Percentiles rank a stretch among this genome's conserved stretches.
phyloP scores from a whole-genome alignment of 176 grass and related monocot species.

The Leersia perrieri region DNA sequence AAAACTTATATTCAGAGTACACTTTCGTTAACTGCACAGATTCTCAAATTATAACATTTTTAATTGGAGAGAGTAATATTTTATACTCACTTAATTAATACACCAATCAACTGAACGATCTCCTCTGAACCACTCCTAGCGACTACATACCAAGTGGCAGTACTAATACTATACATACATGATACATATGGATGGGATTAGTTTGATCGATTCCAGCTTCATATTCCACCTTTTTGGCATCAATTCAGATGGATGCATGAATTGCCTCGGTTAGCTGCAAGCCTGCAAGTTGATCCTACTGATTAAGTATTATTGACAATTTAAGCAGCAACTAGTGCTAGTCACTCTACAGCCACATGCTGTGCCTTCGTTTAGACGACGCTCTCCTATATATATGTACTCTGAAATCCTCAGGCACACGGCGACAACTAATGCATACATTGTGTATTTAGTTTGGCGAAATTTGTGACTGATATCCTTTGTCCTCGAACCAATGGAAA shows the following conservation, averaged over 20 bases:
- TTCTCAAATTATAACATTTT: too few species aligned
- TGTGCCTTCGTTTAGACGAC: not conserved
- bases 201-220: not conserved
- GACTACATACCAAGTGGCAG: not conserved
- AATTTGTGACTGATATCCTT: not conserved
- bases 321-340: not conserved
- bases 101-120: not conserved
- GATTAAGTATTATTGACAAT: not conserved
- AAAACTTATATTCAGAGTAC: too few species aligned
- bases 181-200: not conserved
- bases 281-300: not conserved
- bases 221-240: not conserved
- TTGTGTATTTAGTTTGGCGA: not conserved
- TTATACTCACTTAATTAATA: not conserved
- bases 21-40: too few species aligned
- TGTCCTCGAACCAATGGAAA: not conserved
- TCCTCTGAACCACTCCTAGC: not conserved
- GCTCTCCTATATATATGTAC: not conserved
- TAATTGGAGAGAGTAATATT: not conserved
- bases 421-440: not conserved
- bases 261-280: not conserved
- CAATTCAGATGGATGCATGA: not conserved
- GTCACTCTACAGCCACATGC: not conserved
- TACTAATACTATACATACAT: not conserved
- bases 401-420: not conserved